These are phyloP conservation scores for Tephrocybe sp. DNA, from an alignment of 768 basidiomycete species.

Conservation along the genomic window DNA sequence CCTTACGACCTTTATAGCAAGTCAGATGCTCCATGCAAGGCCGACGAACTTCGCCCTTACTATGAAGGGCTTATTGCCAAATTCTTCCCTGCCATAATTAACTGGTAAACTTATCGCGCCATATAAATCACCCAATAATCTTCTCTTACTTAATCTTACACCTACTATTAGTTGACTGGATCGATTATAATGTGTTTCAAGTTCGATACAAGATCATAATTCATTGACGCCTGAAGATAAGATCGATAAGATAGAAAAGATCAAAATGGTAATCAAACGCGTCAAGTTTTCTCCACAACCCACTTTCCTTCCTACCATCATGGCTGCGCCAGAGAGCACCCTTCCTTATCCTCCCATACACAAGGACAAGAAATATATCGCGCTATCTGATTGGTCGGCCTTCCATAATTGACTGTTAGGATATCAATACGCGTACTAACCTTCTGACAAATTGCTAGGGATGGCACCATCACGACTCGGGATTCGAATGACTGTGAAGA, in stretches of 20 bases:
- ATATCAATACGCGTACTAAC: not conserved
- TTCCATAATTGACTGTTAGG: not conserved
- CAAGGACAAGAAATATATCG: slow-evolving; percentile 78
- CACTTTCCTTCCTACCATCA: slow-evolving; percentile 3
- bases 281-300: not conserved
- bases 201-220: not conserved
- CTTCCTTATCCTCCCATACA: slow-evolving; percentile 82
- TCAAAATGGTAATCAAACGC: not conserved
- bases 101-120: slow-evolving; percentile 54
- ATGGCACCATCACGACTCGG: slow-evolving; percentile 89
- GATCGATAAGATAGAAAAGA: slow-evolving; percentile 12
- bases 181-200: too few relatives aligned
- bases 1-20: slow-evolving; percentile 96
- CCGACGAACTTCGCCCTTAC: slow-evolving; percentile 71
- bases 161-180: too few relatives aligned
- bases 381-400: slow-evolving; percentile 86
- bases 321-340: slow-evolving; percentile 51
- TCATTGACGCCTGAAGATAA: too few relatives aligned
- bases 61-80: slow-evolving; percentile 80
- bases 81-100: slow-evolving; percentile 78
- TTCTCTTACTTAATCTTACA: too few relatives aligned
- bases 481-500: slow-evolving; percentile 87
- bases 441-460: slow-evolving; percentile 45
- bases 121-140: too few relatives aligned
- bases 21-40: slow-evolving; percentile 64